Evolutionary conservation across 345 rosid species (phyloP).

Genomic region (Sisymbrium altissimum): DNA sequence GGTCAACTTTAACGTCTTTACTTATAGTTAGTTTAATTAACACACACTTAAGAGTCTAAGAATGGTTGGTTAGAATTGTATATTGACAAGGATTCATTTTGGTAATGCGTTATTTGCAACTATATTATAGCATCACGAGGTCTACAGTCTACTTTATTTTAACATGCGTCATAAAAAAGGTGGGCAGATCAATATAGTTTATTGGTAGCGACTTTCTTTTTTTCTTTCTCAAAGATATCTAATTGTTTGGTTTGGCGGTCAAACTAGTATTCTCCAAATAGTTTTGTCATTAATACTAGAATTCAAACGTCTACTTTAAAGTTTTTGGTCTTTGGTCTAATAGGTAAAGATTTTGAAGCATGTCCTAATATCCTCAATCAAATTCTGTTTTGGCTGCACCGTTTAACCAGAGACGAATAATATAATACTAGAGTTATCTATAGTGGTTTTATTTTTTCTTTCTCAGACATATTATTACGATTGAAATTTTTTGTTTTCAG

Average conservation of each 20-base stretch:
- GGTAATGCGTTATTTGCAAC: constrained; percentile 13
- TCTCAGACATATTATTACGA: background rate
- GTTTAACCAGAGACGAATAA: no score
- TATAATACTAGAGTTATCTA: no score
- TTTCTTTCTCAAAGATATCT: background rate
- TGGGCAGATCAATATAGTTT: background rate
- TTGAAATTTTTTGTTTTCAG: background rate
- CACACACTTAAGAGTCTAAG: background rate
- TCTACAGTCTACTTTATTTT: background rate
- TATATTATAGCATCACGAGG: constrained; percentile 2
- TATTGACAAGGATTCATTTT: background rate
- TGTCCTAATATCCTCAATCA: background rate
- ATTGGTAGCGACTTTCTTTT: background rate
- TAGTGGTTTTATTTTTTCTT: background rate
- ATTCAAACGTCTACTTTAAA: background rate
- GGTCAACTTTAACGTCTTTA: constrained; percentile 26
- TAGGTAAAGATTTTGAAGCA: background rate
- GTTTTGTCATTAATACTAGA: background rate
- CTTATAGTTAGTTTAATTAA: background rate
- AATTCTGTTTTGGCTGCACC: background rate
- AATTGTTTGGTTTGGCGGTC: constrained; percentile 17
- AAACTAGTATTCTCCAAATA: constrained; percentile 6
- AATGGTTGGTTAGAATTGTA: background rate
- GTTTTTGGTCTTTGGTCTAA: background rate
- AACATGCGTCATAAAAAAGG: background rate